Evolutionary conservation across 169 alveolate species (phyloP).

Genomic region (Plasmodium vivax): DNA sequence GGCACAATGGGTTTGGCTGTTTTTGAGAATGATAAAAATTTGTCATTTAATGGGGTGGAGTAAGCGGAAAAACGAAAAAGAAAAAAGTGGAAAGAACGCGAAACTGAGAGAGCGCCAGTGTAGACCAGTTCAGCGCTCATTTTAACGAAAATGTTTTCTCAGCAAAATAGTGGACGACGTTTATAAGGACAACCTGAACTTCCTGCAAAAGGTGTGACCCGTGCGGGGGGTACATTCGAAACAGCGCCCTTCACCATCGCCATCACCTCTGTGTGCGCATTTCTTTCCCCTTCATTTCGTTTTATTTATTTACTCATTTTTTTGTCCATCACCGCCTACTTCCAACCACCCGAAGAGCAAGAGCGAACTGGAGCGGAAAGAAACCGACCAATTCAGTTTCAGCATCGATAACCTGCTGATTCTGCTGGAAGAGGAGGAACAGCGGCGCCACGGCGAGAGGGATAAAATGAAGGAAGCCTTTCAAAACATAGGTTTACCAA

Average conservation of each 20-base stretch:
- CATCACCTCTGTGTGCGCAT: neutral
- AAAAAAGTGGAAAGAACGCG: conserved; percentile 1
- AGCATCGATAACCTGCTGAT: conserved; percentile 37
- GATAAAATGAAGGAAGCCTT: conserved; percentile 57
- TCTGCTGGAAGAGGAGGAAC: conserved; percentile 49
- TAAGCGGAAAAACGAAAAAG: neutral
- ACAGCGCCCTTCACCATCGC: neutral
- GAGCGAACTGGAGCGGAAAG: conserved; percentile 49
- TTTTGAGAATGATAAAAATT: conserved; percentile 55
- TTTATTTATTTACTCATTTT: conserved; percentile 15
- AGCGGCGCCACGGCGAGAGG: conserved; percentile 22
- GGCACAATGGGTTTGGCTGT: conserved; percentile 44
- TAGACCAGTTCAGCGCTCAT: neutral
- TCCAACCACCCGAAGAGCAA: conserved; percentile 33
- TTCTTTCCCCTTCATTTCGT: neutral
- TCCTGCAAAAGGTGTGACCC: conserved; percentile 37
- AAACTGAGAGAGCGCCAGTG: neutral
- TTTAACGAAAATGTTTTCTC: neutral
- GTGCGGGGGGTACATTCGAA: neutral
- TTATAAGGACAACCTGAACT: conserved; percentile 59
- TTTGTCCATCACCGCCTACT: neutral
- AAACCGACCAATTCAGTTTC: conserved; percentile 47
- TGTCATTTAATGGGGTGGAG: conserved; percentile 70
- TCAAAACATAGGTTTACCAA: conserved; percentile 57
- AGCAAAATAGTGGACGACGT: conserved; percentile 71